Percentiles rank a stretch among this genome's conserved stretches.
phyloP scores from a whole-genome alignment of 805 yeast species.

The Sugiyamaella valdiviana region DNA sequence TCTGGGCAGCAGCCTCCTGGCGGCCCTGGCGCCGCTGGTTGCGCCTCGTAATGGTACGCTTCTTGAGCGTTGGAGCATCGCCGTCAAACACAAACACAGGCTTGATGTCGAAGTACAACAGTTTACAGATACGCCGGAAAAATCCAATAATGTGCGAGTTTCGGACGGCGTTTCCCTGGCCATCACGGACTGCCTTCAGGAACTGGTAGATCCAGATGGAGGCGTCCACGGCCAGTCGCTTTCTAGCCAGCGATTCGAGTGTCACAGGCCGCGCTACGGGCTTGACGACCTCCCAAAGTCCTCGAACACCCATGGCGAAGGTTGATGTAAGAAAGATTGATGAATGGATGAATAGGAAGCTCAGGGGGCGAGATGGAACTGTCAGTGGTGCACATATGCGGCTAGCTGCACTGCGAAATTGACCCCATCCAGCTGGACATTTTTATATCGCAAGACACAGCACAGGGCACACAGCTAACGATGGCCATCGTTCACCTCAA shows the following conservation, averaged over 20 bases:
- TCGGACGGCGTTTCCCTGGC: slow-evolving; percentile 67
- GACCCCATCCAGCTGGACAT: background rate
- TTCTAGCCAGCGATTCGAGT: slow-evolving; percentile 73
- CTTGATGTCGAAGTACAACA: slow-evolving; percentile 74
- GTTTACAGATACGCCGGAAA: slow-evolving; percentile 85
- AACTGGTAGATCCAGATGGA: slow-evolving; percentile 98
- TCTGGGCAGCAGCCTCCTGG: slow-evolving; percentile 57
- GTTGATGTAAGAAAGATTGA: background rate
- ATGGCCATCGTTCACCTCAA: slow-evolving; percentile 22
- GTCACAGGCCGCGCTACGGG: slow-evolving; percentile 88
- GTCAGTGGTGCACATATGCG: background rate
- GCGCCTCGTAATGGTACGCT: slow-evolving; percentile 68
- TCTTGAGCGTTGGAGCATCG: slow-evolving; percentile 80
- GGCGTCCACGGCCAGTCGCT: slow-evolving; percentile 88
- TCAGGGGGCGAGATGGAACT: background rate
- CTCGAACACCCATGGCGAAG: slow-evolving; percentile 84
- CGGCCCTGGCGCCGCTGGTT: slow-evolving; percentile 69
- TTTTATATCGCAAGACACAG: no score
- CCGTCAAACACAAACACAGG: slow-evolving; percentile 96
- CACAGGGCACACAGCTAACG: background rate
- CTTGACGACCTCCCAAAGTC: slow-evolving; percentile 86
- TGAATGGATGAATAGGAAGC: background rate
- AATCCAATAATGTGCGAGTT: slow-evolving; percentile 94
- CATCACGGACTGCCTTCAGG: slow-evolving; percentile 85
- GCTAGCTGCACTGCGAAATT: background rate